Evolutionary conservation across 2,329 filamentous ascomycete genomes (phyloP).

Genomic region (Pseudomassariella vexata): DNA sequence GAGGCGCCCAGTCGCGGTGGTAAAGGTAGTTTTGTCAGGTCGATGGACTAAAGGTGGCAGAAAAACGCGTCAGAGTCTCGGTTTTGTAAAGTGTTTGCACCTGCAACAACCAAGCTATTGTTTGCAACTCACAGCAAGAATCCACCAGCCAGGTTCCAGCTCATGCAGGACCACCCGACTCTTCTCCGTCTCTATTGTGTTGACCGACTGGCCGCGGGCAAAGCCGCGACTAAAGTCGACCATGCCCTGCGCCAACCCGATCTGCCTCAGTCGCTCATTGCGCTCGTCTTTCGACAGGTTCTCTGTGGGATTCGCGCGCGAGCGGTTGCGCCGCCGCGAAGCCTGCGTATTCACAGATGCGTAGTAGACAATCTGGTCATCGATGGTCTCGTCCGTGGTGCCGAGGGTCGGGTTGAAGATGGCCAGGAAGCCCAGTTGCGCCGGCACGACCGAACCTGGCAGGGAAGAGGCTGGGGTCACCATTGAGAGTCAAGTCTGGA

Average conservation of each 20-base stretch:
- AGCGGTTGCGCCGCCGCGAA: slow-evolving; percentile 34
- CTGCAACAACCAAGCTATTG: too few relatives aligned
- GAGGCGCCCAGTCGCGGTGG: slow-evolving; percentile 45
- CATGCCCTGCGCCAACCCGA: slow-evolving; percentile 95
- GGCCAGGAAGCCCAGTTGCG: slow-evolving; percentile 82
- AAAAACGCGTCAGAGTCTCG: not conserved
- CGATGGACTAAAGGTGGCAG: slow-evolving; percentile 68
- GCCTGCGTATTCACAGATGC: slow-evolving; percentile 52
- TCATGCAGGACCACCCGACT: slow-evolving; percentile 79
- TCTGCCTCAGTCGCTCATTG: slow-evolving; percentile 85
- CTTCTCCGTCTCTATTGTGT: slow-evolving; percentile 87
- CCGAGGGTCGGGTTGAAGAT: slow-evolving; percentile 82
- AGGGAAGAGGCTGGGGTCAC: slow-evolving; percentile 13
- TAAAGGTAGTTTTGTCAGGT: slow-evolving; percentile 67
- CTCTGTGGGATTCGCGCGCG: slow-evolving; percentile 35
- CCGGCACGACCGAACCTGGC: slow-evolving; percentile 52
- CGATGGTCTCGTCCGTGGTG: slow-evolving; percentile 60
- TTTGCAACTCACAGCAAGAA: slow-evolving; percentile 65
- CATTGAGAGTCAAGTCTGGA: slow-evolving; percentile 12
- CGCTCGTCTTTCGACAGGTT: slow-evolving; percentile 56
- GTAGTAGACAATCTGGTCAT: slow-evolving; percentile 90
- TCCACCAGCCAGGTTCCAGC: slow-evolving; percentile 91
- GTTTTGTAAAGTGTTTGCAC: too few relatives aligned
- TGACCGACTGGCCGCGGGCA: slow-evolving; percentile 68
- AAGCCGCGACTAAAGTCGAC: slow-evolving; percentile 89